Base-by-base conservation (phyloP, 208 protist species). In the Herpetomonas samuelpessoai region DNA sequence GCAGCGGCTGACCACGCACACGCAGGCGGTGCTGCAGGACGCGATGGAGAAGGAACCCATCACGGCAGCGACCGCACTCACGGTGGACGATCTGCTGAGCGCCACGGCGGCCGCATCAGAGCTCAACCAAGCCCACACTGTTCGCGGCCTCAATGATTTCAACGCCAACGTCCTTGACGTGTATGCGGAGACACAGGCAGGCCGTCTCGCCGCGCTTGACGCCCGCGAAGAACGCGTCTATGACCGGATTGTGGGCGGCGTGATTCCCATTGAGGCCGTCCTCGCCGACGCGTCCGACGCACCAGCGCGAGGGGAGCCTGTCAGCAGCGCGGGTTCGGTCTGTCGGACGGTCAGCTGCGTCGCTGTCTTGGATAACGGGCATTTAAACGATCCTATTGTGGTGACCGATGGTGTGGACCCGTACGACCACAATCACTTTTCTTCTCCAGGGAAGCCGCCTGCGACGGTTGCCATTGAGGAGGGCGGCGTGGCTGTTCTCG, bases 321-420 rank as follows among this genome's bases (percentile, higher is more conserved):
- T n/a, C n/a, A n/a, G n/a, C n/a, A n/a, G n/a, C n/a, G n/a, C n/a
- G n/a, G n/a, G n/a, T n/a, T n/a, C n/a, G n/a, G n/a, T n/a, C n/a
- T n/a, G n/a, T n/a, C 26, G 28, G 47, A 44, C 48, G 47, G 47
- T 51, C 12, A n/a, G 19, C 46, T 51, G 61, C 2, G 26, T 53
- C 26, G 70, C 65, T 1, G 76, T 82, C 54, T 54, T 82, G 10
- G 76, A 82, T 53, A 61, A 62, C 52, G 76, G 76, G 0, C 76
- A 78, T 63, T 50, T 74, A 2, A 57, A 21, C 29, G 59, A 50
- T 3, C 71, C 76, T 0, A 75, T 79, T 26, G 26, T 51, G 9
- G 30, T 78, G 10, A 39, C 58, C 3, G 24, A 55, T 24, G 39
- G 18, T 0, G 9, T 30, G 4, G 55, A 39, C 2, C 50, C 27